Base-by-base conservation (phyloP, 1,284 basidiomycete species). In the Marasmius tenuissimus region DNA sequence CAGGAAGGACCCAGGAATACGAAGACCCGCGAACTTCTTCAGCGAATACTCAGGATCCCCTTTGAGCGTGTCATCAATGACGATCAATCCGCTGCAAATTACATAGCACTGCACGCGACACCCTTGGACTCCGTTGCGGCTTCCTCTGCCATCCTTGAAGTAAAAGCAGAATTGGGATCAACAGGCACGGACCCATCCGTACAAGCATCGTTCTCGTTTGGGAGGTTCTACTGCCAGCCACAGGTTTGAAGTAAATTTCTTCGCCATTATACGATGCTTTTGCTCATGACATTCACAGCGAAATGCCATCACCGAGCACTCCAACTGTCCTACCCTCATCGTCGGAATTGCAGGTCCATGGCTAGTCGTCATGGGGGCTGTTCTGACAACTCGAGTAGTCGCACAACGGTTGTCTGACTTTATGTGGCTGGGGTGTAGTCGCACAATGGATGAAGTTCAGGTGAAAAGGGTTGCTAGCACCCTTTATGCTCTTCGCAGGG, bases 131-230 rank as follows among this genome's bases (percentile, higher is more conserved):
- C 58, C 33, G 50, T 53, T 12, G 39, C 53, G 20, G 63, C 58
- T 16, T 14, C 45, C 8, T 35, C 12, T 18, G 18, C 38, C 11
- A 51, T 65, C 1, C 34, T 16, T 9, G 58, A 62, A 45, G 20
- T 58, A 4, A 60, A 59, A 48, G 14, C 38, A 35, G 61, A 65
- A 48, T 20, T 63, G 20, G 64, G 64, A 1, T 39, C 0, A 33
- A 58, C 58, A 4, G 61, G 59, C 18, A 55, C 54, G 39, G 64
- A 65, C n/a, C 61, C 61, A 33, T 63, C 64, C 22, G 51, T 61
- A 4, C 64, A 63, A 50, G 45, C 12, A 27, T 48, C 61, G 16
- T 60, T 63, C 34, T 61, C 64, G 4, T 63, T 48, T 18, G 50
- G 37, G 14, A 58, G 54, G 33, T 60, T 61, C 33, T 65, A 53